phyloP scores from a whole-genome alignment of 305 asterid genomes.

The Fraxinus nigra region DNA sequence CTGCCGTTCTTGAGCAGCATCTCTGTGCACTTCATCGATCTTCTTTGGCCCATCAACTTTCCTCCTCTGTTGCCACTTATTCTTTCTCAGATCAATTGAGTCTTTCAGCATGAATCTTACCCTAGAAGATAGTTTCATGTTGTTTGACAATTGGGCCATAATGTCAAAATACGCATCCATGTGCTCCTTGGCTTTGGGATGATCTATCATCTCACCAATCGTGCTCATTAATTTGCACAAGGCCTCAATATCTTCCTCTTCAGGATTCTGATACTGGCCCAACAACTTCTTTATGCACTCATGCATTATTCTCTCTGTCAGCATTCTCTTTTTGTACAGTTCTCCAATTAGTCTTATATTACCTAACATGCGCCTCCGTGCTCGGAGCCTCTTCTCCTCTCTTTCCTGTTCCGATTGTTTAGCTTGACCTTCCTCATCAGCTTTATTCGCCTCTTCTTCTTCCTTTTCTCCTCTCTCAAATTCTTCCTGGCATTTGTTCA shows the following conservation, averaged over 20 bases:
- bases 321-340: slow-evolving; percentile 75
- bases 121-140: slow-evolving; percentile 59
- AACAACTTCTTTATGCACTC: slow-evolving; percentile 72
- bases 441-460: slow-evolving; percentile 64
- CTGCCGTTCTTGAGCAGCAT: slow-evolving; percentile 79
- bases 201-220: slow-evolving; percentile 78
- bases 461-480: slow-evolving; percentile 82
- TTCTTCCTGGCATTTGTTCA: slow-evolving; percentile 84
- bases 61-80: slow-evolving; percentile 85
- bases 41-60: slow-evolving; percentile 88
- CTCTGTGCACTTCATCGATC: slow-evolving; percentile 74
- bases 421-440: slow-evolving; percentile 59
- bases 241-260: slow-evolving; percentile 77
- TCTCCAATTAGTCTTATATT: slow-evolving; percentile 85
- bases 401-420: slow-evolving; percentile 61
- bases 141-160: slow-evolving; percentile 52
- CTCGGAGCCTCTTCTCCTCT: slow-evolving; percentile 56
- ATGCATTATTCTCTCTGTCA: slow-evolving; percentile 78
- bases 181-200: slow-evolving; percentile 58
- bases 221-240: slow-evolving; percentile 87
- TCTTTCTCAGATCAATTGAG: slow-evolving; percentile 70
- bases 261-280: slow-evolving; percentile 68
- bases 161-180: slow-evolving; percentile 63
- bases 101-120: slow-evolving; percentile 78
- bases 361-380: slow-evolving; percentile 75